Base-by-base conservation (phyloP, 192 early-diverging fungal genomes). In the Chytriomyces sp. region DNA sequence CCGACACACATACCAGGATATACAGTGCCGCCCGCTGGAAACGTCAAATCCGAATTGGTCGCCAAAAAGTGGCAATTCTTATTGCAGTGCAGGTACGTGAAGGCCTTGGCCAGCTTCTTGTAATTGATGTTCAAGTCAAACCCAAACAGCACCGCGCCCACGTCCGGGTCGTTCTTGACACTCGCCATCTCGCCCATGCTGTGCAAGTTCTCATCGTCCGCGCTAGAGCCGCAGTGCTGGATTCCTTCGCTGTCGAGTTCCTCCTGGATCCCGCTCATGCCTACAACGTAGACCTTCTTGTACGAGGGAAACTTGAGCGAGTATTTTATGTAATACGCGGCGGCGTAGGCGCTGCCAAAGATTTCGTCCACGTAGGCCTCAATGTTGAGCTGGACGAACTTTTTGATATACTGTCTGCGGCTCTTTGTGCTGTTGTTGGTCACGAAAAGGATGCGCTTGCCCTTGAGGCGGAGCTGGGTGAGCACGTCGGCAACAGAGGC, bases 341-440 rank as follows among this genome's bases (percentile, higher is more conserved):
- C 92, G 4, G 94, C 94, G 72, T 91, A 95, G 2, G 97, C 87
- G 1, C 94, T 96, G 59, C 91, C 89, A 76, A 98, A 98, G 32
- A 99, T 92, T 62, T 99, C 94, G 17, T 95, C 87, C 40, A 75
- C 80, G 2, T 78, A 71, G 4, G 94, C 92, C 74, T 91, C 78
- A 41, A 99, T 93, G 32, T 91, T 91, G 5, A 97, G 78, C 52
- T 78, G 84, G 54, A 82, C 72, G 75, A 99, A 96, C 84, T 98
- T 98, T 39, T 87, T 81, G 26, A 91, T 73, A 71, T 96, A 96
- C 59, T 85, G 80, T 8, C 75, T 73, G 33, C 97, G 89, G 22
- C 95, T 96, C 56, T 91, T 94, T 40, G 92, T 90, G 77, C 91
- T 93, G 84, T 99, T 99, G 88, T 99, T 99, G 37, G 97, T 94